A percentile compares a stretch with the other conserved stretches of the same genome.
phyloP scores from a whole-genome alignment of 352 stramenopile species.

The Pythium diclinum region DNA sequence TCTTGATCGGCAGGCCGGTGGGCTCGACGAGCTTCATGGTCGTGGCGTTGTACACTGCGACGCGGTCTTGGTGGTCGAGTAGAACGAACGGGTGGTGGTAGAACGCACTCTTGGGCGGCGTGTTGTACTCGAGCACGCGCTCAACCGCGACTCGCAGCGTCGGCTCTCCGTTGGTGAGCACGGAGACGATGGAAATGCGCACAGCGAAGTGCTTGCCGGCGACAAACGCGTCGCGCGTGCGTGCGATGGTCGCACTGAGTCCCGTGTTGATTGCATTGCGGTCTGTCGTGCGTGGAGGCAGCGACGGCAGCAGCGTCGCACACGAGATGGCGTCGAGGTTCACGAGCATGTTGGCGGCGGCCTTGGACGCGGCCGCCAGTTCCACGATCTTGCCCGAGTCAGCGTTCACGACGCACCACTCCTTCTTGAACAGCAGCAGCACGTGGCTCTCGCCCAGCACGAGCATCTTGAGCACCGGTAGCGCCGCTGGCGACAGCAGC shows the following conservation, averaged over 20 bases:
- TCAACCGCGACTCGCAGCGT: slow-evolving; percentile 45
- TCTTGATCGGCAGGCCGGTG: slow-evolving; percentile 49
- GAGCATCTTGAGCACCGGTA: slow-evolving; percentile 54
- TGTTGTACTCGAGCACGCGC: slow-evolving; percentile 46
- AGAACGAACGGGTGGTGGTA: slow-evolving; percentile 75
- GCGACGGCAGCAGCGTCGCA: slow-evolving; percentile 37
- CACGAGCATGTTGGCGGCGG: slow-evolving; percentile 17
- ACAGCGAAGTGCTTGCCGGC: slow-evolving; percentile 49
- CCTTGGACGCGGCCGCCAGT: slow-evolving; percentile 18
- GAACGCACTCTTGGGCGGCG: slow-evolving; percentile 35
- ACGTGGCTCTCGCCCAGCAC: slow-evolving; percentile 65
- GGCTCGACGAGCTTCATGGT: slow-evolving; percentile 49
- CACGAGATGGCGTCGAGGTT: slow-evolving; percentile 37
- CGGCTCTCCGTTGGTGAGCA: not conserved
- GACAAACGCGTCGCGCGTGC: slow-evolving; percentile 45
- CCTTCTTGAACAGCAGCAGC: slow-evolving; percentile 60
- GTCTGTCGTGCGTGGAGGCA: slow-evolving; percentile 28
- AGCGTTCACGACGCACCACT: slow-evolving; percentile 61
- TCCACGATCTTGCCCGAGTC: slow-evolving; percentile 55
- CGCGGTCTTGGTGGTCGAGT: slow-evolving; percentile 48
- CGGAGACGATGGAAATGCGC: slow-evolving; percentile 43
- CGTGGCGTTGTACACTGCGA: slow-evolving; percentile 63
- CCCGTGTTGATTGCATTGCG: slow-evolving; percentile 20
- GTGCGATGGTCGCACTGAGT: not conserved
- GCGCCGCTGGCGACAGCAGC: slow-evolving; percentile 15